These are phyloP conservation scores for Hordeum pubiflorum DNA, from an alignment of 202 grass and related monocot species.

Conservation along the genomic window DNA sequence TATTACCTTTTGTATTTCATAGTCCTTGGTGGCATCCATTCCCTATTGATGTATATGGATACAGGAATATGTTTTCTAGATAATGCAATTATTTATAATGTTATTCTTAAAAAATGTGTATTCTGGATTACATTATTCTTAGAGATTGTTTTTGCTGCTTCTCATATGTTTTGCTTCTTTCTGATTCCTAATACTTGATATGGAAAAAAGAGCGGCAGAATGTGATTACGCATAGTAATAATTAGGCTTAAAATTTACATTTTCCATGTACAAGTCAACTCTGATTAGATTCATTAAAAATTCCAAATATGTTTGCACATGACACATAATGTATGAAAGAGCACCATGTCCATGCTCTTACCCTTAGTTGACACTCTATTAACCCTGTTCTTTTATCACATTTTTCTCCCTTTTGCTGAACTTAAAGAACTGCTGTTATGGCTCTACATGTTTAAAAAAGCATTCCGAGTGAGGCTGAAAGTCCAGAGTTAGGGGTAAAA, in stretches of 20 bases:
- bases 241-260: background rate
- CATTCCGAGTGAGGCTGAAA: background rate
- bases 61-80: background rate
- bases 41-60: background rate
- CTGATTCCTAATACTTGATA: background rate
- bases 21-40: background rate
- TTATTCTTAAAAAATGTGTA: background rate
- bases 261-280: background rate
- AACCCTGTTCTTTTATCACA: background rate
- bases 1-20: background rate
- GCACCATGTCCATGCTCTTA: background rate
- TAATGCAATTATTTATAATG: background rate
- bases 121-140: background rate
- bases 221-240: background rate
- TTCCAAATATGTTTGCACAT: background rate
- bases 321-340: background rate
- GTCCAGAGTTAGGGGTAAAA: background rate
- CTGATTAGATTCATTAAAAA: background rate
- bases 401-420: background rate
- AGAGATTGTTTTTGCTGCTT: background rate
- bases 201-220: background rate
- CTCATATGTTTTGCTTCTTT: conserved; percentile 1
- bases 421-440: background rate
- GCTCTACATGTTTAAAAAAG: background rate
- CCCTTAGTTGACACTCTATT: background rate